These are phyloP conservation scores for Globisporangium rhizosaccharum DNA, from an alignment of 352 stramenopile species.

Conservation along the genomic window DNA sequence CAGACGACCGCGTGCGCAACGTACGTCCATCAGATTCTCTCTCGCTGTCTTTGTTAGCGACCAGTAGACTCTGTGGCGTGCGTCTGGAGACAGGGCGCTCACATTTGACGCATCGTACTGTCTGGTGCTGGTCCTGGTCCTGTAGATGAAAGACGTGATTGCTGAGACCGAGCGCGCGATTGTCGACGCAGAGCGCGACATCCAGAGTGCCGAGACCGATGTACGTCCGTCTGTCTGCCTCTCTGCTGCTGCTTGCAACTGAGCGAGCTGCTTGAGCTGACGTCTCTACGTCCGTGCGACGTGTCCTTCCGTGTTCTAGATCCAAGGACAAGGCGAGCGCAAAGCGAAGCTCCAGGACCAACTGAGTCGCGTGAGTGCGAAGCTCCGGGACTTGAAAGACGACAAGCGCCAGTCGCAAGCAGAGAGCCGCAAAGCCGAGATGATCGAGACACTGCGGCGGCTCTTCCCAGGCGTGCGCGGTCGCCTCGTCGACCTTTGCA, in stretches of 20 bases:
- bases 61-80: too few relatives aligned
- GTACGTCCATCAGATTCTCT: conserved; percentile 17
- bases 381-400: conserved; percentile 91
- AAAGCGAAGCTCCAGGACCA: conserved; percentile 69
- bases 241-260: neutral
- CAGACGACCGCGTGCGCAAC: conserved; percentile 58
- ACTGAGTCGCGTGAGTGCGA: conserved; percentile 65
- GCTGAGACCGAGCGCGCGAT: conserved; percentile 53
- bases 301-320: conserved; percentile 19
- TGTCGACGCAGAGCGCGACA: conserved; percentile 33
- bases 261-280: neutral
- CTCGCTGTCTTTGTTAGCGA: neutral
- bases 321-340: conserved; percentile 42
- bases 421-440: conserved; percentile 78
- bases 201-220: conserved; percentile 55
- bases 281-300: neutral
- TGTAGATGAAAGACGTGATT: conserved; percentile 70
- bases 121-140: neutral
- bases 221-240: conserved; percentile 16
- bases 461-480: conserved; percentile 93
- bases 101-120: neutral
- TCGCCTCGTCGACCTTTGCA: conserved; percentile 96
- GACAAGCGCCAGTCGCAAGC: conserved; percentile 90
- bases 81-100: too few relatives aligned
- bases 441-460: conserved; percentile 72